Percentiles rank a stretch among this genome's conserved stretches.
These are phyloP conservation scores for Candida easanensis DNA, from an alignment of 805 yeast genomes.

Conservation along the genomic window DNA sequence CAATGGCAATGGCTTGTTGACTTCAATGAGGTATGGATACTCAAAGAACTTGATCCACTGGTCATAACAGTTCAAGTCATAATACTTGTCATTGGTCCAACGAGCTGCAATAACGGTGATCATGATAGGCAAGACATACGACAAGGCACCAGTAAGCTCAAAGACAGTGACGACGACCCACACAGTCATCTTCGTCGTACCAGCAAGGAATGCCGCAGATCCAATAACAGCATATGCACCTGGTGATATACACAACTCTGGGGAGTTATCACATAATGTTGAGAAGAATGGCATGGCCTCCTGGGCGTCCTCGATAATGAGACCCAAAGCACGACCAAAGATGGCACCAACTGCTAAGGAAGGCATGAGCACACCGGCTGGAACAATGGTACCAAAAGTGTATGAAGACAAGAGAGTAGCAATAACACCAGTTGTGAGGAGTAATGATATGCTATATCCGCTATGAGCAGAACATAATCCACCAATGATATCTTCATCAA, in stretches of 20 bases:
- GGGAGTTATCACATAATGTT: conserved; percentile 39
- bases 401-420: conserved; percentile 64
- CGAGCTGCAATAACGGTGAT: conserved; percentile 73
- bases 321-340: conserved; percentile 54
- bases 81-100: conserved; percentile 63
- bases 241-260: conserved; percentile 64
- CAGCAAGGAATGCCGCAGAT: conserved; percentile 78
- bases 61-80: conserved; percentile 64
- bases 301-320: conserved; percentile 49
- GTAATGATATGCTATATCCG: conserved; percentile 9
- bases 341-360: conserved; percentile 61
- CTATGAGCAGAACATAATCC: conserved; percentile 24
- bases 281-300: conserved; percentile 33
- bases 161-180: conserved; percentile 77
- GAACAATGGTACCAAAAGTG: conserved; percentile 65
- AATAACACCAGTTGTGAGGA: conserved; percentile 31
- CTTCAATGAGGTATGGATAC: conserved; percentile 42
- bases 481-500: conserved; percentile 26
- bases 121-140: conserved; percentile 85
- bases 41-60: conserved; percentile 42
- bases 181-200: conserved; percentile 77
- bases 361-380: conserved; percentile 69
- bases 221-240: conserved; percentile 90
- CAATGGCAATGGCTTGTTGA: conserved; percentile 39
- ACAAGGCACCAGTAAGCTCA: conserved; percentile 83